Evolutionary conservation across 2,329 filamentous ascomycete species (phyloP).

Genomic region (Botrytis squamosa): DNA sequence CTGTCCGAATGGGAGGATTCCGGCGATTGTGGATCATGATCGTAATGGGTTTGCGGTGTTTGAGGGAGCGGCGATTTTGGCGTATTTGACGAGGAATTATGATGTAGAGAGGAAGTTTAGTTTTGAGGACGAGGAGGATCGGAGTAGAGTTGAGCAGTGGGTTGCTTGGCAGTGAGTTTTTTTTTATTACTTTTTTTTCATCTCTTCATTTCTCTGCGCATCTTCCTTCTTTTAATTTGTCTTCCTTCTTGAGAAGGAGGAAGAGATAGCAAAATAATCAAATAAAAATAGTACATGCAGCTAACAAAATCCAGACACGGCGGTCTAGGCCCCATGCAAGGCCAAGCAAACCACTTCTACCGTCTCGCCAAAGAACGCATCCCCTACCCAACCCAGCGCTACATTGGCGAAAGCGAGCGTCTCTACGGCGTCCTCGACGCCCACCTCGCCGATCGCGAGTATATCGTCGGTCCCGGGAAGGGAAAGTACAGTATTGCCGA

Average conservation of each 20-base stretch:
- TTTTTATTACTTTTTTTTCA: background rate
- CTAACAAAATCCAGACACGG: slow-evolving; percentile 12
- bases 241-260: background rate
- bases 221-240: background rate
- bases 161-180: slow-evolving; percentile 56
- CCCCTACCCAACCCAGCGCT: slow-evolving; percentile 69
- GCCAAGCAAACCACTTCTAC: slow-evolving; percentile 65
- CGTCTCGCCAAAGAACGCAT: slow-evolving; percentile 67
- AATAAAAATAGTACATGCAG: background rate
- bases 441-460: slow-evolving; percentile 56
- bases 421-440: slow-evolving; percentile 71
- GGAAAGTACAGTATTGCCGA: slow-evolving; percentile 67
- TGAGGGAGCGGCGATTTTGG: slow-evolving; percentile 71
- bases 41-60: slow-evolving; percentile 63
- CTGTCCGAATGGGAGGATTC: slow-evolving; percentile 64
- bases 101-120: slow-evolving; percentile 66
- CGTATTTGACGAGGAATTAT: slow-evolving; percentile 71
- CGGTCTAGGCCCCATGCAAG: slow-evolving; percentile 19
- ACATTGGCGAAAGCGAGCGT: slow-evolving; percentile 72
- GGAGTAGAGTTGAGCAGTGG: slow-evolving; percentile 56
- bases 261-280: background rate
- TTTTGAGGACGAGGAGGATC: slow-evolving; percentile 53
- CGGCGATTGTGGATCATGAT: slow-evolving; percentile 66
- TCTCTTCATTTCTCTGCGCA: background rate
- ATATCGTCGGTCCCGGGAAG: slow-evolving; percentile 51